Evolutionary conservation across 345 rosid species (phyloP).

Genomic region (Geranium rotundifolium): DNA sequence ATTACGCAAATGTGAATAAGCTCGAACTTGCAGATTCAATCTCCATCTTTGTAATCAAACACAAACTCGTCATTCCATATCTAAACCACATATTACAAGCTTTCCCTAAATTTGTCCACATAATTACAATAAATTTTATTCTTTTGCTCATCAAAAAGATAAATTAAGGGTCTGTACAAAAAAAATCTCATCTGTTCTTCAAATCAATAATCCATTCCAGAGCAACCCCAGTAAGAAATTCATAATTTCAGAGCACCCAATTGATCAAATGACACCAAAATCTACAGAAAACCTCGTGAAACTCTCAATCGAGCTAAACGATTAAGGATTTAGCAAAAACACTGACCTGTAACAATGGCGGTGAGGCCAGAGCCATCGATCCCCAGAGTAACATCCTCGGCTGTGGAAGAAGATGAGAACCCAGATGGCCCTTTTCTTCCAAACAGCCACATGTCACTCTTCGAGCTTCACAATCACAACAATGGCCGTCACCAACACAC

Average conservation of each 20-base stretch:
- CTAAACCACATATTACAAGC: no score
- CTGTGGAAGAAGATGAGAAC: constrained; percentile 58
- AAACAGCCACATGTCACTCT: constrained; percentile 6
- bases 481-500: neutral
- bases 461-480: neutral
- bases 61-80: neutral
- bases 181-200: neutral
- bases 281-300: neutral
- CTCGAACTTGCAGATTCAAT: no score
- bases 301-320: neutral
- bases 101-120: no score
- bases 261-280: neutral
- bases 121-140: no score
- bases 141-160: no score
- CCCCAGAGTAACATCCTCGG: constrained; percentile 57
- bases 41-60: neutral
- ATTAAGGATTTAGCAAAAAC: neutral
- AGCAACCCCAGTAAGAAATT: neutral
- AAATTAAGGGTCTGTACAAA: no score
- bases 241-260: neutral
- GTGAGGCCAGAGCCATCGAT: constrained; percentile 62
- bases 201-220: neutral
- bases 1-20: no score
- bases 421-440: constrained; percentile 40
- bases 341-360: constrained; percentile 61